A percentile compares a stretch with the other conserved stretches of the same genome.
Conservation (phyloP, 1,139 yeast genomes). For the Sporopachydermia cereana region DNA sequence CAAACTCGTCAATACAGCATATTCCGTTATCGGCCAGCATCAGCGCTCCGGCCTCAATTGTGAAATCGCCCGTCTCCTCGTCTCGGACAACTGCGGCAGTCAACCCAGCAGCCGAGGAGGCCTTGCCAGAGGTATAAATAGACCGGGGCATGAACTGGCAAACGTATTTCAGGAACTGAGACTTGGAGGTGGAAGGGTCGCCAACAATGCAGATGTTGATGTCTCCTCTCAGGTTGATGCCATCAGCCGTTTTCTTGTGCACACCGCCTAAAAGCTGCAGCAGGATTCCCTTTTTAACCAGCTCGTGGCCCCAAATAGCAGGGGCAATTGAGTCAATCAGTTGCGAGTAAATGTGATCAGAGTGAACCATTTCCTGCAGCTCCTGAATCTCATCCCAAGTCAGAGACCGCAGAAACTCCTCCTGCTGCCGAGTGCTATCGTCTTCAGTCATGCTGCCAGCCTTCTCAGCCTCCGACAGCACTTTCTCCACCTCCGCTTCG, state of each 20-base stretch:
- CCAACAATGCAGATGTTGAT: slow-evolving; percentile 96
- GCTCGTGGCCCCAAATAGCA: slow-evolving; percentile 93
- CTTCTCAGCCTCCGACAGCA: slow-evolving; percentile 27
- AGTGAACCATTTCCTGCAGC: slow-evolving; percentile 83
- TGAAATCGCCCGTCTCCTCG: slow-evolving; percentile 94
- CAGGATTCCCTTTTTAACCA: slow-evolving; percentile 83
- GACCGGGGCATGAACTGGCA: slow-evolving; percentile 89
- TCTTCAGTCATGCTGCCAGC: slow-evolving; percentile 30
- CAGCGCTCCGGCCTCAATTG: slow-evolving; percentile 97
- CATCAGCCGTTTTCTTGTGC: slow-evolving; percentile 88
- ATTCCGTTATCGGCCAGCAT: slow-evolving; percentile 98
- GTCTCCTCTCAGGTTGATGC: slow-evolving; percentile 93
- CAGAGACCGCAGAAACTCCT: slow-evolving; percentile 64
- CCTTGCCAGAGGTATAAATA: slow-evolving; percentile 95
- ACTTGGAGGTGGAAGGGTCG: slow-evolving; percentile 96
- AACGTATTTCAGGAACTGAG: slow-evolving; percentile 90
- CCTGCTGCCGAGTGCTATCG: slow-evolving; percentile 43
- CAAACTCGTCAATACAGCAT: slow-evolving; percentile 97
- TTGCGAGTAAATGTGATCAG: slow-evolving; percentile 74
- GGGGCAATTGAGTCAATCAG: slow-evolving; percentile 90
- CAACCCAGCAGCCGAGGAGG: slow-evolving; percentile 97
- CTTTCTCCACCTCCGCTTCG: slow-evolving; percentile 36
- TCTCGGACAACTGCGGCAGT: slow-evolving; percentile 98
- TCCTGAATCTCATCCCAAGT: slow-evolving; percentile 79
- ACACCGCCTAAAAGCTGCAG: slow-evolving; percentile 92